Conservation (phyloP, 257 asterid species). For the Schizonepeta tenuifolia region DNA sequence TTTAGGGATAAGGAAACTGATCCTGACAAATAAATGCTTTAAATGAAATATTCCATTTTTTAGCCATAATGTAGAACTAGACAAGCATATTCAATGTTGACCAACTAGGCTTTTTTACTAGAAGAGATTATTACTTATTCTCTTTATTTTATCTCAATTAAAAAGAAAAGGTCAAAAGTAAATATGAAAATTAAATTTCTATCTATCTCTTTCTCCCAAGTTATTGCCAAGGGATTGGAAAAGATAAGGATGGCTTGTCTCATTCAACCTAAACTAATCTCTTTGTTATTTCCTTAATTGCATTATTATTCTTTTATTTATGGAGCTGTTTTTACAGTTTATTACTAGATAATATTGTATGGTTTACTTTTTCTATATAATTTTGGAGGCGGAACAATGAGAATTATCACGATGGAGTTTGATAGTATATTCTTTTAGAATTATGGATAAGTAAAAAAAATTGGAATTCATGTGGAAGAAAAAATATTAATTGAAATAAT, state of each 20-base stretch:
- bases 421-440: not conserved
- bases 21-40: not conserved
- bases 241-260: not conserved
- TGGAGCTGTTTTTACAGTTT: too few species aligned
- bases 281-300: not conserved
- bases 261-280: not conserved
- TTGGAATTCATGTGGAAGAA: not conserved
- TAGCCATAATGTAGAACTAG: not conserved
- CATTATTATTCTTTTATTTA: too few species aligned
- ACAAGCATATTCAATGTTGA: not conserved
- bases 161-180: not conserved
- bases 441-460: not conserved
- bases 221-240: not conserved
- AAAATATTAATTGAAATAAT: not conserved
- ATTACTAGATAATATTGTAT: too few species aligned
- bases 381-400: not conserved
- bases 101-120: not conserved
- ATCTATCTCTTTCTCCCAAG: not conserved
- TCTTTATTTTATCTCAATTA: not conserved
- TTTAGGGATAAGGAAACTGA: too few species aligned
- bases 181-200: not conserved
- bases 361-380: too few species aligned
- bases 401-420: not conserved
- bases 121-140: not conserved
- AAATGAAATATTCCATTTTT: slow-evolving; percentile 2